A percentile compares a stretch with the other conserved stretches of the same genome.
These are phyloP conservation scores for Miscanthus lutarioriparius DNA, from an alignment of 176 grass and related monocot species.

Conservation along the genomic window DNA sequence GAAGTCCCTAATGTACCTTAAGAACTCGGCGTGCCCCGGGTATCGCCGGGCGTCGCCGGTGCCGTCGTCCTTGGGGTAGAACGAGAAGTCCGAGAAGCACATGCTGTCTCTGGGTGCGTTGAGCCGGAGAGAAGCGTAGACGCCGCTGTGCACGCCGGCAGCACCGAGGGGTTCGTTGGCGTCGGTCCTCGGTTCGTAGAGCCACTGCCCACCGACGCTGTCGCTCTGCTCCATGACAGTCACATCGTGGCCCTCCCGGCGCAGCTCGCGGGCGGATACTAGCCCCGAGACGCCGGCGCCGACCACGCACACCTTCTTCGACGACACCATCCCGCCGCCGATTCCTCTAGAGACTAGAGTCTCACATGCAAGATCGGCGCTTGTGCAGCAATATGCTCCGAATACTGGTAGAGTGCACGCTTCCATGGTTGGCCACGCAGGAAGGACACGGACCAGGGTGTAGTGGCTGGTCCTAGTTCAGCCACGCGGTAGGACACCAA, in stretches of 20 bases:
- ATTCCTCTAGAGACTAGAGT: no score
- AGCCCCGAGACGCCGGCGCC: slow-evolving; percentile 18
- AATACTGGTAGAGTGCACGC: no score
- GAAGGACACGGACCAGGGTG: no score
- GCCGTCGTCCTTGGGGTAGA: background rate
- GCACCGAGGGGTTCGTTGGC: background rate
- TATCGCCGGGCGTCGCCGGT: background rate
- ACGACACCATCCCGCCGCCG: background rate
- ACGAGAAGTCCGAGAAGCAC: slow-evolving; percentile 47
- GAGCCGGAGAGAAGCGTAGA: slow-evolving; percentile 39
- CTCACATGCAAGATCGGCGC: no score
- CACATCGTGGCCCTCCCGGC: slow-evolving; percentile 39
- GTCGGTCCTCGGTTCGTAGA: slow-evolving; percentile 32
- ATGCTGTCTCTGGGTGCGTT: background rate
- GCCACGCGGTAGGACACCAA: no score
- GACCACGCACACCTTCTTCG: slow-evolving; percentile 46
- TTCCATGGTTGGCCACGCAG: no score
- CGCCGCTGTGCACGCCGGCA: slow-evolving; percentile 7
- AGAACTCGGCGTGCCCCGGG: slow-evolving; percentile 35
- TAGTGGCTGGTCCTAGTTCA: no score
- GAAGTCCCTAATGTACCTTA: slow-evolving; percentile 41
- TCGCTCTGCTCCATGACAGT: slow-evolving; percentile 40
- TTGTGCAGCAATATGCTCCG: no score
- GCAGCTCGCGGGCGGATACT: slow-evolving; percentile 38
- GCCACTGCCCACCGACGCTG: slow-evolving; percentile 47